Percentiles rank a stretch among this genome's conserved stretches.
These are phyloP conservation scores for Sporisorium scitamineum DNA, from an alignment of 1,284 basidiomycete species.

Conservation along the genomic window DNA sequence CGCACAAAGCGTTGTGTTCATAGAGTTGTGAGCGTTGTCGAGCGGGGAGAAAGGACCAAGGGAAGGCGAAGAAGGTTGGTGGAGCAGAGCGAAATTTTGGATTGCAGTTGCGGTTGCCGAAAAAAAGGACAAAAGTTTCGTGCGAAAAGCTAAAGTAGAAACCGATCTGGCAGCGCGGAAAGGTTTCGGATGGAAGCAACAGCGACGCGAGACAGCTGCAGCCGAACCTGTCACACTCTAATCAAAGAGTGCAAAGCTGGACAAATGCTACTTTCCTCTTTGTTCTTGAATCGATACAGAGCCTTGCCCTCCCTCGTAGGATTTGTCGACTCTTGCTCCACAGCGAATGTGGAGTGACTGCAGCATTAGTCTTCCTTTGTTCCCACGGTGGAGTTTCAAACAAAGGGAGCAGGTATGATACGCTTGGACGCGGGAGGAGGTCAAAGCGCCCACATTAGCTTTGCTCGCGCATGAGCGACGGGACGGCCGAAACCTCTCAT, in stretches of 20 bases:
- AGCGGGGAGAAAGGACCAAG: background rate
- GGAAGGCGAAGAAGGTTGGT: constrained; percentile 7
- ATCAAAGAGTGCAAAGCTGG: constrained; percentile 29
- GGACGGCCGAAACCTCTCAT: background rate
- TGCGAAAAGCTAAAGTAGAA: constrained; percentile 9
- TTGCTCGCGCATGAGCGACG: background rate
- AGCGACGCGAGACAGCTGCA: constrained; percentile 34
- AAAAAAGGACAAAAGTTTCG: constrained; percentile 19
- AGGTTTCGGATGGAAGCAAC: constrained; percentile 4
- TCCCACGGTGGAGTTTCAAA: background rate
- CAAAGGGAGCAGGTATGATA: background rate
- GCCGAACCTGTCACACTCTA: constrained; percentile 48
- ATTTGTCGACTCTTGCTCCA: no score
- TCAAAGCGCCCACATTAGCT: constrained; percentile 14
- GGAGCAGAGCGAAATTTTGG: constrained; percentile 34
- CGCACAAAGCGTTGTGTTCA: constrained; percentile 4
- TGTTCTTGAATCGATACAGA: constrained; percentile 12
- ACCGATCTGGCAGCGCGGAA: background rate
- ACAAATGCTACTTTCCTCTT: constrained; percentile 10
- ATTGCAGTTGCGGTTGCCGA: constrained; percentile 32
- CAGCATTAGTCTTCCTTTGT: background rate
- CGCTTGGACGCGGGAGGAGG: background rate
- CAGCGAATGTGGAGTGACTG: background rate
- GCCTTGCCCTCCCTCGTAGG: constrained; percentile 5
- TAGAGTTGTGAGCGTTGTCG: background rate